Base-by-base conservation (phyloP, 148 eudicot genomes). In the Hydrangea macrophylla region DNA sequence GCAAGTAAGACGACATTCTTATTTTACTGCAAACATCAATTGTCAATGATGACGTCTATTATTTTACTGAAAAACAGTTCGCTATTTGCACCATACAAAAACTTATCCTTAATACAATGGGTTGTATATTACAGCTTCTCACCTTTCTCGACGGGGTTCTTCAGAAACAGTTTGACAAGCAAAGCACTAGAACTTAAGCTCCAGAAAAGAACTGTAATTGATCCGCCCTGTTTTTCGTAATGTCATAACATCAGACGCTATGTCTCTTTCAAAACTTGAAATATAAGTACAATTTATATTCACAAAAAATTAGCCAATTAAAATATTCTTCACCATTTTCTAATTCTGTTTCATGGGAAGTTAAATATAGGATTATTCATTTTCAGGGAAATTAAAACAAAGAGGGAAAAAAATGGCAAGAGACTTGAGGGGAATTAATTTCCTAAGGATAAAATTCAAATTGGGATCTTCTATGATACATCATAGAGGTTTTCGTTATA, bases 141-240 rank as follows among this genome's bases (percentile, higher is more conserved):
- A 90, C 94, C 94, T 90, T 82, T 88, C 78, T 71, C 82, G 62
- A 88, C 86, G 55, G 60, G 75, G 73, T 73, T 88, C 42, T 58
- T 60, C 40, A 76, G 72, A 58, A 78, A 62, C 57, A 69, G 51
- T 71, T 25, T 79, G 78, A 84, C 24, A 57, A 90, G 55, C 24
- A 75, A 9, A 39, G 81, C 80, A 44, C 70, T 80, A 31, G 67
- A 39, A 61, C 73, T 22, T 39, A 85, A 62, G 78, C 67, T 79
- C 79, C 84, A 76, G 2, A 79, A 62, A 72, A 77, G 63, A 39
- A 63, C 9, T 58, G 48, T 32, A 37, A 65, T 50, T 63, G 76
- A 65, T 26, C 71, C 56, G 32, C 69, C 86, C 78, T 79, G 82
- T 55, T 37, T 37, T 48, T 51, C 10, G 30, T 31, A n/a, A 6